Conservation (phyloP, 1,284 basidiomycete genomes). For the Trichosporon sp. region DNA sequence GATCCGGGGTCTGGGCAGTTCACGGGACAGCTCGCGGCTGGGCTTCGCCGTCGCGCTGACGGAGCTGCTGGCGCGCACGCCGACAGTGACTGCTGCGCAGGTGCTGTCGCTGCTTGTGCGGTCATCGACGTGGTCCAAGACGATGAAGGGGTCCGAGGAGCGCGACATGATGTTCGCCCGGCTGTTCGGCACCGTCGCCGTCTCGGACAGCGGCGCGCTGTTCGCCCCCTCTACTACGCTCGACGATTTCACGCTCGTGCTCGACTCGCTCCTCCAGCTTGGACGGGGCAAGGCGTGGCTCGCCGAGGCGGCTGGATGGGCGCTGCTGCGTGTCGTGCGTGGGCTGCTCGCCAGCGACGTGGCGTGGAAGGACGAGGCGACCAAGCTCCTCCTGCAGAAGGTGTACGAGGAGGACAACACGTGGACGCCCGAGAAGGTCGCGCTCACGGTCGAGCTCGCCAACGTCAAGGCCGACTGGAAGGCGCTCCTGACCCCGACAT, state of each 20-base stretch:
- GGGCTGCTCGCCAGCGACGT: conserved; percentile 57
- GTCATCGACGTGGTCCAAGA: conserved; percentile 61
- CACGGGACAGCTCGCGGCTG: conserved; percentile 83
- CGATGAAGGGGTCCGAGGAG: conserved; percentile 82
- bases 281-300: conserved; percentile 86
- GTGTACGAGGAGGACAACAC: conserved; percentile 57
- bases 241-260: conserved; percentile 59
- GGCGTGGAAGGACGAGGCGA: conserved; percentile 66
- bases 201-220: conserved; percentile 74
- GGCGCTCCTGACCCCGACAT: conserved; percentile 62
- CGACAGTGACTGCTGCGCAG: conserved; percentile 69
- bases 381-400: conserved; percentile 54
- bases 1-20: conserved; percentile 79
- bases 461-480: conserved; percentile 55
- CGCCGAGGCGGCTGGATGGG: conserved; percentile 86
- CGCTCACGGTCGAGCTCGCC: conserved; percentile 62
- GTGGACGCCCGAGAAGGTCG: conserved; percentile 87
- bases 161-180: conserved; percentile 88
- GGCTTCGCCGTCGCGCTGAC: conserved; percentile 95
- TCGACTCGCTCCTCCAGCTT: conserved; percentile 63
- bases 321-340: conserved; percentile 61
- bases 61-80: conserved; percentile 77
- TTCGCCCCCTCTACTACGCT: conserved; percentile 58
- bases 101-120: conserved; percentile 68
- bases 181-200: conserved; percentile 77